Evolutionary conservation across 179 eudicot species (phyloP), one percentile per base, ranked within the genome.

Genomic region (Beta macrorhiza): DNA sequence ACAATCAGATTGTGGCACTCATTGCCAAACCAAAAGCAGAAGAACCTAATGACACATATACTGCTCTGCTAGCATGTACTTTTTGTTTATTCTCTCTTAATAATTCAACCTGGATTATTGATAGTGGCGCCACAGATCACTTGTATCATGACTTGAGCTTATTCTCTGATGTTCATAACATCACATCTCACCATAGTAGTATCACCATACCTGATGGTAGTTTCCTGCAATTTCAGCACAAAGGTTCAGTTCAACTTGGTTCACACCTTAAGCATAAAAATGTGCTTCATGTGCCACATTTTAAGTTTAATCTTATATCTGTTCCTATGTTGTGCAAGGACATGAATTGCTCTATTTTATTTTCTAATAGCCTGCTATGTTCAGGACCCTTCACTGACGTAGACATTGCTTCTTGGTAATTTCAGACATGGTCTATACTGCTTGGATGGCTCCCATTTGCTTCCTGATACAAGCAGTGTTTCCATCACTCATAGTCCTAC

Each of bases 191-290:
- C 2, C 8, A 68, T 3, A 37, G 11, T 17, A 20, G 0, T 1
- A 68, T 78, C 4, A 78, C 67, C 12, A 68, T 78, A 0, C 81
- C 42, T 8, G 71, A 78, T 78, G 67, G 81, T 0, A 7, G 11
- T 1, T 13, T 11, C 10, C 53, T 72, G 0, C 0, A 0, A 25
- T 19, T 67, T 0, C 0, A 2, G 2, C 72, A 56, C 32, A 17
- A 9, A 12, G 74, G 74, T 0, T 2, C 49, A 5, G 19, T 78
- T 11, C 9, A 25, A 16, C 47, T 78, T 2, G 14, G 29, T 45
- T 10, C 62, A 1, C 3, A 17, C 15, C 25, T 67, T 1, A 20
- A 22, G 9, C 22, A 68, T 0, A 10, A 32, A 0, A 11, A 78
- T 53, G 67, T 78, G 1, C 52, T 78, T 0, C 74, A 32, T 56